phyloP scores from a whole-genome alignment of 2,329 filamentous ascomycete species.

The Colletotrichum aenigma region DNA sequence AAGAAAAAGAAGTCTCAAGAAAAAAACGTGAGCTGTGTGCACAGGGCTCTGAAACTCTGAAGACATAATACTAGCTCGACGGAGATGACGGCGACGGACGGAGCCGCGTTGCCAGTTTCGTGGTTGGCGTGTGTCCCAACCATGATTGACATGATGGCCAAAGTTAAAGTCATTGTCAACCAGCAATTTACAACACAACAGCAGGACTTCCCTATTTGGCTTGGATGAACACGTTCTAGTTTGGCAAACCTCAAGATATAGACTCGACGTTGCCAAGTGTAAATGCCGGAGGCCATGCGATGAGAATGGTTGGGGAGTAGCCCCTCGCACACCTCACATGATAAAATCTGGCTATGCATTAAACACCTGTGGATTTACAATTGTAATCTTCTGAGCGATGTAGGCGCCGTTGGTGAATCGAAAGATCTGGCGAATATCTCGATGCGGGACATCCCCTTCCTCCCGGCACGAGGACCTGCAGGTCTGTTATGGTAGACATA shows the following conservation, averaged over 20 bases:
- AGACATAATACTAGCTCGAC: neutral
- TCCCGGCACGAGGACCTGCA: too few species aligned
- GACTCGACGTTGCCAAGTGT: neutral
- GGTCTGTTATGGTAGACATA: too few species aligned
- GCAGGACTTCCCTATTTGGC: neutral
- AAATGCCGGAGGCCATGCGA: neutral
- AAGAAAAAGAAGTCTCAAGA: too few species aligned
- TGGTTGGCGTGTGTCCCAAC: rapidly evolving
- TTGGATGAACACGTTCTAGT: rapidly evolving
- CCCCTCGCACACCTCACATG: neutral
- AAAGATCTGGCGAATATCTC: too few species aligned
- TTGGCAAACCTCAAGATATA: neutral
- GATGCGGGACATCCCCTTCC: too few species aligned
- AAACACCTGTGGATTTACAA: too few species aligned
- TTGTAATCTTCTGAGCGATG: too few species aligned
- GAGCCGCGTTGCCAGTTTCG: neutral
- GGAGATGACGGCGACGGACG: neutral
- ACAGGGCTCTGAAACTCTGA: neutral
- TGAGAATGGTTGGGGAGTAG: rapidly evolving
- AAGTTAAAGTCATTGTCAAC: neutral
- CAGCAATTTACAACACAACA: too few species aligned
- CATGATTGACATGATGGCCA: neutral
- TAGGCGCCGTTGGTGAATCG: too few species aligned
- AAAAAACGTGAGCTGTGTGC: too few species aligned
- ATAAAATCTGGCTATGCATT: too few species aligned